Evolutionary conservation across 2,329 filamentous ascomycete species (phyloP), one percentile per base, ranked within the genome.

Genomic region (Fusarium lateritium): DNA sequence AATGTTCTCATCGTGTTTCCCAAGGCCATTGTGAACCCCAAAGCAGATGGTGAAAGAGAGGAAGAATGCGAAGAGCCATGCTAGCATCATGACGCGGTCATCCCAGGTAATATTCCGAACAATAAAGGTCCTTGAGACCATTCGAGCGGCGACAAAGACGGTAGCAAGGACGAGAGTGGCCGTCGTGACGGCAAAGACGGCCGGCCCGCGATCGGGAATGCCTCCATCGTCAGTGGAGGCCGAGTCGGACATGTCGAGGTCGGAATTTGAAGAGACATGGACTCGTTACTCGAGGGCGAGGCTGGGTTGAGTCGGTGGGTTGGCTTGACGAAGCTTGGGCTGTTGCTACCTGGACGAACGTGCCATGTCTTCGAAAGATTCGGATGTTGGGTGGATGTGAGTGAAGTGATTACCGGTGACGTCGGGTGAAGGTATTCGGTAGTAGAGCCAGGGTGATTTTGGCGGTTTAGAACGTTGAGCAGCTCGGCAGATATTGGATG

Each of bases 31-130:
- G 39, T 81, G 82, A 7, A 88, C 86, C 33, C 88, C 91, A 67
- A 87, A 85, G 75, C 88, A 87, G 66, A 94, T 91, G 40, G 89
- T 84, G 65, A 92, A 86, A 21, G 88, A 89, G 39, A 93, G 81
- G 36, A 88, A 91, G 68, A 92, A 87, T 39, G 90, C 87, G 46
- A 94, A 77, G 14, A 89, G 71, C 94, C 94, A 97, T 56, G 94
- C 93, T 40, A 92, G 70, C 13, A 94, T 79, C 79, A 97, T 96
- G 73, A 92, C 88, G 79, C 90, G 92, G 83, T 97, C 94, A 79
- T 97, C 94, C 83, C 88, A 87, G 56, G 86, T 89, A 52, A 94
- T 80, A 56, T 86, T 89, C 71, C 88, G 88, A 57, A 97, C 91
- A 50, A 98, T 90, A 46, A 86, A 88, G 50, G 88, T 84, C 28